A percentile compares a stretch with the other conserved stretches of the same genome.
Conservation (phyloP, 108 stramenopile genomes). For the Nitzschia inconspicua region DNA sequence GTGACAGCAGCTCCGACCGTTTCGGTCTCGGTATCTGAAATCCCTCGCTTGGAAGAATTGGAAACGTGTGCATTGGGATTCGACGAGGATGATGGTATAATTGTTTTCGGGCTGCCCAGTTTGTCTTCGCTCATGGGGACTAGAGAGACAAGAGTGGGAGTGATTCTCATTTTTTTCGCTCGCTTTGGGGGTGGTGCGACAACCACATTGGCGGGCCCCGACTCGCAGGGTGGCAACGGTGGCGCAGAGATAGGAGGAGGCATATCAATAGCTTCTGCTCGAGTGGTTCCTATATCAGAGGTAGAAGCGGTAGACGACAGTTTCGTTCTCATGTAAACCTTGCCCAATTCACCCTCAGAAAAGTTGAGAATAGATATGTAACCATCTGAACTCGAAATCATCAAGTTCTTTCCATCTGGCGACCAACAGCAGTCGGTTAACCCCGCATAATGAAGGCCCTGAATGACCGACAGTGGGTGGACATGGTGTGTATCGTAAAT, state of each 20-base stretch:
- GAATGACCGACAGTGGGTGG: conserved; percentile 57
- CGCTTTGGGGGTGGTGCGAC: conserved; percentile 31
- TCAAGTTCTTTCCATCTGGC: conserved; percentile 63
- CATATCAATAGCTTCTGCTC: not conserved
- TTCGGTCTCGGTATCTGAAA: conserved; percentile 21
- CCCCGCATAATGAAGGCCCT: conserved; percentile 83
- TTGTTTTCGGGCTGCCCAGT: not conserved
- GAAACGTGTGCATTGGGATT: not conserved
- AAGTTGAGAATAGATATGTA: conserved; percentile 80
- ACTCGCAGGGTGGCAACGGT: conserved; percentile 31
- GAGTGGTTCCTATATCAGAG: not conserved
- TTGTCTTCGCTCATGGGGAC: not conserved
- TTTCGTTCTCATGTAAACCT: conserved; percentile 15
- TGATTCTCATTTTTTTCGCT: conserved; percentile 28
- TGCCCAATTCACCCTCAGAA: conserved; percentile 73
- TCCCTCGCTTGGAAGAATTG: conserved; percentile 5
- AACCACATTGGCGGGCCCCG: conserved; percentile 11
- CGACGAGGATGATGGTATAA: not conserved
- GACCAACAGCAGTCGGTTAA: conserved; percentile 87
- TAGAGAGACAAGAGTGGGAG: conserved; percentile 21
- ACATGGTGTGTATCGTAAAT: conserved; percentile 82
- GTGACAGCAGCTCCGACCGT: conserved; percentile 25
- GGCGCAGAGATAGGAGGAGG: conserved; percentile 6
- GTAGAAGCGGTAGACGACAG: not conserved
- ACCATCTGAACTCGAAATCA: conserved; percentile 84